Evolutionary conservation across 768 basidiomycete species (phyloP).

Genomic region (Tricholoma saponaceum): DNA sequence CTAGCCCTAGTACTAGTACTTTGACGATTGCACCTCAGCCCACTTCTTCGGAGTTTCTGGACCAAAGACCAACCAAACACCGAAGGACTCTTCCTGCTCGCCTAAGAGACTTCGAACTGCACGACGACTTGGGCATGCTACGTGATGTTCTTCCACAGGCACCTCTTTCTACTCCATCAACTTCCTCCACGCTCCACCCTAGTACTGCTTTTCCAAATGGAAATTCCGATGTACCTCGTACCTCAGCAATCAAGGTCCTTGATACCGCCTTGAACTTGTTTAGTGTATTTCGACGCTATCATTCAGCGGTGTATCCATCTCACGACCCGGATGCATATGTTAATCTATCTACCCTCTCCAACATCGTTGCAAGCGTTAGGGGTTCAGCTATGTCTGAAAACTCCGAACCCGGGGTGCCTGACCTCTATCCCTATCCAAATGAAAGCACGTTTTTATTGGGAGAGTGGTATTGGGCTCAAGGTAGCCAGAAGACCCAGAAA

Average conservation of each 20-base stretch:
- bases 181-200: not conserved
- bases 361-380: not conserved
- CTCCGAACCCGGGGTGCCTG: not conserved
- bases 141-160: not conserved
- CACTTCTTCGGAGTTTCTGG: too few species aligned
- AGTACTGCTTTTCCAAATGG: too few species aligned
- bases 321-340: not conserved
- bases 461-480: slow-evolving; percentile 9
- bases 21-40: too few species aligned
- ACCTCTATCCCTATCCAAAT: slow-evolving; percentile 8
- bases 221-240: too few species aligned
- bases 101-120: not conserved
- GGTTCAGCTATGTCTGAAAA: too few species aligned
- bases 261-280: not conserved
- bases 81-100: not conserved
- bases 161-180: not conserved
- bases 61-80: too few species aligned
- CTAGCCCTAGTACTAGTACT: too few species aligned
- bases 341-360: not conserved
- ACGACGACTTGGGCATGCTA: not conserved
- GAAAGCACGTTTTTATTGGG: slow-evolving; percentile 6
- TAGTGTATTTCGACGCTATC: not conserved
- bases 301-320: not conserved
- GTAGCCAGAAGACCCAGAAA: slow-evolving; percentile 2
- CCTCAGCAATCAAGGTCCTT: not conserved